Evolutionary conservation across 2,329 filamentous ascomycete genomes (phyloP).

Genomic region (Colletotrichum liaoningense): DNA sequence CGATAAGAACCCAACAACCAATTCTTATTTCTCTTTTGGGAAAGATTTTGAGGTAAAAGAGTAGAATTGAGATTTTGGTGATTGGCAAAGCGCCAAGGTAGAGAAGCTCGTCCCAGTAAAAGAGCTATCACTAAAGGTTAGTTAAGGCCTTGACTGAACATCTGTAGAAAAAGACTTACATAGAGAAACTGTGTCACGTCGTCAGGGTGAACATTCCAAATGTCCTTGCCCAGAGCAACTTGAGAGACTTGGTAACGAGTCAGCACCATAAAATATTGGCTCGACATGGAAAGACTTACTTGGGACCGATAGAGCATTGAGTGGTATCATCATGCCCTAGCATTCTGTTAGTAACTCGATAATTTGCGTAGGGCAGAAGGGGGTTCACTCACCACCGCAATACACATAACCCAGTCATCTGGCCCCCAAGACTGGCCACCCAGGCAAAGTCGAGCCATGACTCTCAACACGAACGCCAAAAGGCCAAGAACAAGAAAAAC

Average conservation of each 20-base stretch:
- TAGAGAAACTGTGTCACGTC: conserved; percentile 44
- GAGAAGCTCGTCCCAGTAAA: conserved; percentile 44
- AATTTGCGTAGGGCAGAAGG: not conserved
- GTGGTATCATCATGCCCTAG: conserved; percentile 26
- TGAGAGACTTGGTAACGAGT: conserved; percentile 42
- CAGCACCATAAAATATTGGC: not conserved
- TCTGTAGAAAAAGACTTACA: conserved; percentile 31
- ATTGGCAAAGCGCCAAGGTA: conserved; percentile 45
- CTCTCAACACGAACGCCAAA: conserved; percentile 44
- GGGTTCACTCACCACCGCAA: conserved; percentile 43
- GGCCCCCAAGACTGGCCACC: conserved; percentile 44
- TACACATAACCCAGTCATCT: conserved; percentile 54
- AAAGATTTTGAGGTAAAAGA: conserved; percentile 48
- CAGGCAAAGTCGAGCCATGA: conserved; percentile 41
- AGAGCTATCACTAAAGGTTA: conserved; percentile 36
- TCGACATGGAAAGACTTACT: not conserved
- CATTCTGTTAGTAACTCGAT: conserved; percentile 19
- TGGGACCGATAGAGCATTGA: conserved; percentile 19
- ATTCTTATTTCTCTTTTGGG: conserved; percentile 42
- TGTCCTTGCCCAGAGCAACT: conserved; percentile 48
- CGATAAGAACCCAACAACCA: conserved; percentile 40
- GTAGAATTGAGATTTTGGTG: conserved; percentile 46
- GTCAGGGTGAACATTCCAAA: conserved; percentile 47
- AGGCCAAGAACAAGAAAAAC: conserved; percentile 44
- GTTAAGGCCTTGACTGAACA: fast-evolving